These are phyloP conservation scores for Tritrichomonas foetus DNA, from an alignment of 208 protist species.

Conservation along the genomic window DNA sequence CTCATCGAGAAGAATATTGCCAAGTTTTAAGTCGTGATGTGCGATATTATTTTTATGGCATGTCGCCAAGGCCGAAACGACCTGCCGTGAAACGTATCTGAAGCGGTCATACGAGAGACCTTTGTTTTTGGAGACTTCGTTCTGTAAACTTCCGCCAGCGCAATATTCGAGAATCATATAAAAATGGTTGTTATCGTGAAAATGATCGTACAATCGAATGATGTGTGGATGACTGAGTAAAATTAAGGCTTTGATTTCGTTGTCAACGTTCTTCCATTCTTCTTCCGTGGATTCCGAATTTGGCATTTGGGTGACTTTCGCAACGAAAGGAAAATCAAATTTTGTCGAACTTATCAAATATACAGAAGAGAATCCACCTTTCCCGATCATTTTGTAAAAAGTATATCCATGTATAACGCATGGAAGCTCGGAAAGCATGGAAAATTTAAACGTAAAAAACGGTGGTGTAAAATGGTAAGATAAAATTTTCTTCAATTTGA, in stretches of 20 bases:
- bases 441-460: no score
- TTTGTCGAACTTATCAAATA: not conserved
- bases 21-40: conserved; percentile 1
- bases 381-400: not conserved
- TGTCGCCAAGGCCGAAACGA: not conserved
- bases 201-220: not conserved
- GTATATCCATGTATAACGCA: not conserved
- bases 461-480: no score
- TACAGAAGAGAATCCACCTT: not conserved
- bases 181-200: conserved; percentile 11
- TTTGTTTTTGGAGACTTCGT: not conserved
- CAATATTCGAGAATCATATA: not conserved
- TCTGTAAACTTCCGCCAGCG: not conserved
- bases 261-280: not conserved
- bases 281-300: not conserved
- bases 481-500: no score
- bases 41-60: not conserved
- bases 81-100: not conserved
- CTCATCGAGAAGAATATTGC: not conserved
- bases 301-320: not conserved
- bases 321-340: not conserved
- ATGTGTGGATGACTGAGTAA: not conserved
- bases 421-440: not conserved
- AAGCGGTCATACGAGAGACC: not conserved
- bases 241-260: not conserved